Evolutionary conservation across 2,329 filamentous ascomycete species (phyloP), one percentile per base, ranked within the genome.

Genomic region (Fusarium dlaminii): DNA sequence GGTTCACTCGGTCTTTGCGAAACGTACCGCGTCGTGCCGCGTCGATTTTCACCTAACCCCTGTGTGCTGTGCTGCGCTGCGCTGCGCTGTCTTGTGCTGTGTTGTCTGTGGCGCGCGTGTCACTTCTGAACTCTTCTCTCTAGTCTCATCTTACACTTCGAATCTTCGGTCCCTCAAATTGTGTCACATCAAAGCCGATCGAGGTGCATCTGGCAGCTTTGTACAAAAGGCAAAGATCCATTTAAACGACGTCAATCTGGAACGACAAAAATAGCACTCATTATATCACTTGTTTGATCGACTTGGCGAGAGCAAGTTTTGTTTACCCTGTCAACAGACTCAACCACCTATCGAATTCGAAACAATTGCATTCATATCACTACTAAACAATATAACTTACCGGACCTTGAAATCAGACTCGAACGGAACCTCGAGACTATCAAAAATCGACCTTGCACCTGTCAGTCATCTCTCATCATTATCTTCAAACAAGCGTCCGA

Each of bases 11-110:
- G 45, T 46, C 45, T 45, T 27, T 48, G 30, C 56, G 36, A 74
- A 70, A 20, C 65, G 57, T 52, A 63, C 63, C 69, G 69, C 54
- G 70, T 65, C 70, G 68, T 68, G 42, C 69, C 72, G 72, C 65
- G 69, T 75, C 63, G 69, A 24, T 29, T 39, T 43, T 27, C 10
- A 52, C 32, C 32, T 27, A 17, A 55, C 27, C 48, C 49, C 37
- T 57, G 52, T 68, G 51, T 49, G 22, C 45, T 34, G 48, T 24
- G 45, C 46, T 49, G 24, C n/a, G 6, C 22, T 49, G 24, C n/a
- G 6, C 22, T 34, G 48, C n/a, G 49, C 20, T 48, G 9, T 29
- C 6, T 15, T 46, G 46, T n/a, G 45, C 29, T 49, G 29, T 24
- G 46, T 17, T 51, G 29, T 49, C 22, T 51, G 49, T 34, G 30